These are phyloP conservation scores for Backusella mclennaniae DNA, from an alignment of 192 early-diverging fungal species.

Conservation along the genomic window DNA sequence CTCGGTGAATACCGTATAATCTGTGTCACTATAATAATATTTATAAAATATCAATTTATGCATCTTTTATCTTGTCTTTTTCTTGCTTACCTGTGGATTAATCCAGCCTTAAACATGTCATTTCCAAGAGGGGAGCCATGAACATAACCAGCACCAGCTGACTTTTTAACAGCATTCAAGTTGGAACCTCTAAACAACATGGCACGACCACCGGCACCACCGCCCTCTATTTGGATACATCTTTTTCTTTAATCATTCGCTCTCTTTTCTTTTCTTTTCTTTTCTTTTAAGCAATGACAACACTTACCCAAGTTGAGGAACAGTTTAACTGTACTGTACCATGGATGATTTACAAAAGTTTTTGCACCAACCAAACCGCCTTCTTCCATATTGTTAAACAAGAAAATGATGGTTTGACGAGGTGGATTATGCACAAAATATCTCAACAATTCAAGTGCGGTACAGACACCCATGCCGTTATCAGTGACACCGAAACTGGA, in stretches of 20 bases:
- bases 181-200: slow-evolving; percentile 55
- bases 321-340: slow-evolving; percentile 55
- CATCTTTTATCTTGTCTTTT: too few species aligned
- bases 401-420: slow-evolving; percentile 63
- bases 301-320: slow-evolving; percentile 61
- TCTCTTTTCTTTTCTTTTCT: neutral
- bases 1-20: slow-evolving; percentile 59
- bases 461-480: slow-evolving; percentile 61
- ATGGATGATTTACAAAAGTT: slow-evolving; percentile 60
- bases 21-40: slow-evolving; percentile 47
- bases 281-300: neutral
- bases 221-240: slow-evolving; percentile 46
- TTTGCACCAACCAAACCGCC: slow-evolving; percentile 59
- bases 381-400: slow-evolving; percentile 74
- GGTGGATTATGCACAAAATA: slow-evolving; percentile 53
- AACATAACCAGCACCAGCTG: slow-evolving; percentile 38
- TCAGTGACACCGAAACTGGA: slow-evolving; percentile 69
- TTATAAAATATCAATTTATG: neutral
- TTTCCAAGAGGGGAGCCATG: slow-evolving; percentile 65
- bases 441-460: slow-evolving; percentile 59
- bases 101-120: slow-evolving; percentile 55
- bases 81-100: slow-evolving; percentile 51
- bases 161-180: slow-evolving; percentile 28
- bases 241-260: neutral
- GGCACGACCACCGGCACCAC: slow-evolving; percentile 67